Evolutionary conservation across 208 protist genomes (phyloP).

Genomic region (Naegleria gruberi): DNA sequence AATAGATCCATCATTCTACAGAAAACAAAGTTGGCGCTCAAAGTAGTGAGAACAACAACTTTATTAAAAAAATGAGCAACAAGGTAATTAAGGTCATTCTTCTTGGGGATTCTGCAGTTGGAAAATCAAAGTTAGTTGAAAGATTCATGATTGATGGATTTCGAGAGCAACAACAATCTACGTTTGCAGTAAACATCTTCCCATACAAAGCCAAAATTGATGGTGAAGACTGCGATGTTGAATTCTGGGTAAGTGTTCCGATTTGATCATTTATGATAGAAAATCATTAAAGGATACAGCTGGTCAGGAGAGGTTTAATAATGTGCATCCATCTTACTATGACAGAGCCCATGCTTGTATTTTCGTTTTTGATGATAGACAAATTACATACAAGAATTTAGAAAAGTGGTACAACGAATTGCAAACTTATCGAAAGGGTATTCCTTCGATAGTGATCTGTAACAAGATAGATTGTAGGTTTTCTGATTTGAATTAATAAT

Average conservation of each 20-base stretch:
- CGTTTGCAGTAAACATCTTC: constrained; percentile 81
- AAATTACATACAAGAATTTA: constrained; percentile 88
- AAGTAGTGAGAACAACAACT: too few relatives aligned
- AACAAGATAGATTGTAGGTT: constrained; percentile 83
- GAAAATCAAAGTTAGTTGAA: constrained; percentile 88
- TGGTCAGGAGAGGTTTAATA: constrained; percentile 78
- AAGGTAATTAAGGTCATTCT: constrained; percentile 83
- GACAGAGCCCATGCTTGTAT: constrained; percentile 80
- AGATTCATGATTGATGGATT: constrained; percentile 85
- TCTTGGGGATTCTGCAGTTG: constrained; percentile 86
- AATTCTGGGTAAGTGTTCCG: constrained; percentile 51
- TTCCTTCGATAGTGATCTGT: constrained; percentile 79
- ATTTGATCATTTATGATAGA: not conserved
- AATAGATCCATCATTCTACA: too few relatives aligned
- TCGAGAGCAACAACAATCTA: constrained; percentile 73
- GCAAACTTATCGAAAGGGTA: constrained; percentile 72
- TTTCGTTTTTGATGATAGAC: constrained; percentile 85
- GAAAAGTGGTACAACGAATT: constrained; percentile 83
- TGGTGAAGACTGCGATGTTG: constrained; percentile 62
- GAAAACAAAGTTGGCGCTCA: too few relatives aligned
- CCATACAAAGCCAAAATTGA: constrained; percentile 54
- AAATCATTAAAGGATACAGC: constrained; percentile 62
- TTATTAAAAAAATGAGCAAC: constrained; percentile 62
- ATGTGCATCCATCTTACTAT: constrained; percentile 88
- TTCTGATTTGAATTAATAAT: not conserved